A percentile compares a stretch with the other conserved stretches of the same genome.
These are phyloP conservation scores for Dipteronia sinensis DNA, from an alignment of 345 rosid genomes.

Conservation along the genomic window DNA sequence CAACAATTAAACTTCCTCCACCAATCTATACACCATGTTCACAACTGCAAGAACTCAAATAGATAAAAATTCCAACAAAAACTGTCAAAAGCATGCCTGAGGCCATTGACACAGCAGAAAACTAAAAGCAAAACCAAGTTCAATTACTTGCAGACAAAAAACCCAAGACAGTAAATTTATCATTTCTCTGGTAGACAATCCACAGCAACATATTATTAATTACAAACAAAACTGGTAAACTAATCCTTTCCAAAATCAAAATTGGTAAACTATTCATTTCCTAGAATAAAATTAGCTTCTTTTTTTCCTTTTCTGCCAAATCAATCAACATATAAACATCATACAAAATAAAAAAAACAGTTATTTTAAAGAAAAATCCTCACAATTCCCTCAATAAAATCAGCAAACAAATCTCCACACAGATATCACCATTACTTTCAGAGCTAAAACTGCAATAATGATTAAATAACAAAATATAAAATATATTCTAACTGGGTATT, in stretches of 20 bases:
- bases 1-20: constrained; percentile 14
- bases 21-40: background rate
- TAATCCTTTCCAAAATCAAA: background rate
- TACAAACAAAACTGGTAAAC: background rate
- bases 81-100: background rate
- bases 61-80: background rate
- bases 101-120: background rate
- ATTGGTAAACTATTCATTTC: background rate
- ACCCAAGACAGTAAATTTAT: background rate
- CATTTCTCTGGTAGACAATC: background rate
- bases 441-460: background rate
- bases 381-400: background rate
- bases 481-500: background rate
- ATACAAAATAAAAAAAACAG: background rate
- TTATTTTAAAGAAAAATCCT: too few relatives aligned
- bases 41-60: background rate
- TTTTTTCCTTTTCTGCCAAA: background rate
- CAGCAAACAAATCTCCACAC: constrained; percentile 1
- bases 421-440: background rate
- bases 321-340: background rate
- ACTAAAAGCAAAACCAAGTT: constrained; percentile 7
- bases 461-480: background rate
- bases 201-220: background rate
- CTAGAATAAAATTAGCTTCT: background rate
- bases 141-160: background rate